These are phyloP conservation scores for Galeopsis tetrahit DNA, from an alignment of 257 asterid genomes.

Conservation along the genomic window DNA sequence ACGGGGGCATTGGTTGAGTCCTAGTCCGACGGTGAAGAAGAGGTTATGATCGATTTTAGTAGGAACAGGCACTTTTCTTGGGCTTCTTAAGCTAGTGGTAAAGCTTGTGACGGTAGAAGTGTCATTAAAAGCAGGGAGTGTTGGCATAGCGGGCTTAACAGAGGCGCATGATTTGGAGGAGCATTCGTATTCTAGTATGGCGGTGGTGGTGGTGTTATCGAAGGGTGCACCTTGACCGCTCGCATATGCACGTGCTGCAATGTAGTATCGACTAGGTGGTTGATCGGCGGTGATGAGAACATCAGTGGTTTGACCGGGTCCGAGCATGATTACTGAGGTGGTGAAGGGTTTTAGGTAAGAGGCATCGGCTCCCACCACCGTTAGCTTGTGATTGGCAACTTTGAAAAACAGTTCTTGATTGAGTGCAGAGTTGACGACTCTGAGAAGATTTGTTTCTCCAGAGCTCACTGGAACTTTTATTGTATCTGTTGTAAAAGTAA, in stretches of 20 bases:
- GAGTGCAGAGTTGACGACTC: conserved; percentile 77
- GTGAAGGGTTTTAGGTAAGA: conserved; percentile 80
- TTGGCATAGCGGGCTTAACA: conserved; percentile 51
- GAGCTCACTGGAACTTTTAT: conserved; percentile 50
- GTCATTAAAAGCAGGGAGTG: conserved; percentile 79
- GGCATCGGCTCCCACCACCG: conserved; percentile 94
- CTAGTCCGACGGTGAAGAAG: conserved; percentile 79
- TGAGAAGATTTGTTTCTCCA: conserved; percentile 75
- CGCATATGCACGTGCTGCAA: conserved; percentile 90
- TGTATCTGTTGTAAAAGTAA: conserved; percentile 78
- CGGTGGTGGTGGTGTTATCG: conserved; percentile 93
- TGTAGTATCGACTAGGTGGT: conserved; percentile 71
- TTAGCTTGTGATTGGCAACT: conserved; percentile 79
- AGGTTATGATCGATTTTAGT: conserved; percentile 73
- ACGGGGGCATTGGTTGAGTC: conserved; percentile 67
- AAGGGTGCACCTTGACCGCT: conserved; percentile 85
- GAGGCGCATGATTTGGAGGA: conserved; percentile 46
- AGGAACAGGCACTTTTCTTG: conserved; percentile 57
- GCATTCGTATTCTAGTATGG: conserved; percentile 75
- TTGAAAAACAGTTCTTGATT: conserved; percentile 90
- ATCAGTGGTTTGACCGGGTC: conserved; percentile 96
- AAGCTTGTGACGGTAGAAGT: conserved; percentile 80
- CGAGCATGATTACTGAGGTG: conserved; percentile 84
- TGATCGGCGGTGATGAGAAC: conserved; percentile 78
- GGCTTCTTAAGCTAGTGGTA: conserved; percentile 70